Evolutionary conservation across 495 filamentous ascomycete genomes (phyloP).

Genomic region (Usnea hakonensis): DNA sequence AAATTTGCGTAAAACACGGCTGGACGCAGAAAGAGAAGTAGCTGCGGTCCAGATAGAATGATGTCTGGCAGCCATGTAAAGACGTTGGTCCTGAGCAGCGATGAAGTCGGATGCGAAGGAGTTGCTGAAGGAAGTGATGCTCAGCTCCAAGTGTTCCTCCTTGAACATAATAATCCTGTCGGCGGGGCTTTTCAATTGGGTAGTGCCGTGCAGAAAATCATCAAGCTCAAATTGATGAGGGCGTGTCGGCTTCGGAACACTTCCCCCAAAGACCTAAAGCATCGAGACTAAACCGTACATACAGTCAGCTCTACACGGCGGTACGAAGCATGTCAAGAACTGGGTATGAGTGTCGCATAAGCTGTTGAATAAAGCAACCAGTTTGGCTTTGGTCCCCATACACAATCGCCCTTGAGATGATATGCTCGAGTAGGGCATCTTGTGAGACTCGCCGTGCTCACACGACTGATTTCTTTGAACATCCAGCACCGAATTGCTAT

Average conservation of each 20-base stretch:
- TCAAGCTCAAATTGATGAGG: background rate
- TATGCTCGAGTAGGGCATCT: background rate
- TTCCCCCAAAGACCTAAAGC: background rate
- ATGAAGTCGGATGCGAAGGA: background rate
- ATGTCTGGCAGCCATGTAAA: background rate
- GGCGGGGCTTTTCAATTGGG: background rate
- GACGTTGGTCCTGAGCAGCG: background rate
- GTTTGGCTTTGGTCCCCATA: too few species aligned
- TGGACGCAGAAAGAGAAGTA: background rate
- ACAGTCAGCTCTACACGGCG: background rate
- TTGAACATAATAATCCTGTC: background rate
- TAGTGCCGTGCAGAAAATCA: background rate
- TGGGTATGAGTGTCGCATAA: background rate
- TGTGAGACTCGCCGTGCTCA: background rate
- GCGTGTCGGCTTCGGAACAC: background rate
- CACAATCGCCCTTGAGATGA: background rate
- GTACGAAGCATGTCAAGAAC: background rate
- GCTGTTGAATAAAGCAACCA: too few species aligned
- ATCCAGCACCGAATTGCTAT: background rate
- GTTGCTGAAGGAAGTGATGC: background rate
- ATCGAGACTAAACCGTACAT: too few species aligned
- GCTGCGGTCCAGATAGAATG: background rate
- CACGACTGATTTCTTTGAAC: background rate
- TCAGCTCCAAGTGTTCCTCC: background rate
- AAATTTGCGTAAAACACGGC: background rate